Evolutionary conservation across 108 stramenopile genomes (phyloP).

Genomic region (Chaetoceros muelleri): DNA sequence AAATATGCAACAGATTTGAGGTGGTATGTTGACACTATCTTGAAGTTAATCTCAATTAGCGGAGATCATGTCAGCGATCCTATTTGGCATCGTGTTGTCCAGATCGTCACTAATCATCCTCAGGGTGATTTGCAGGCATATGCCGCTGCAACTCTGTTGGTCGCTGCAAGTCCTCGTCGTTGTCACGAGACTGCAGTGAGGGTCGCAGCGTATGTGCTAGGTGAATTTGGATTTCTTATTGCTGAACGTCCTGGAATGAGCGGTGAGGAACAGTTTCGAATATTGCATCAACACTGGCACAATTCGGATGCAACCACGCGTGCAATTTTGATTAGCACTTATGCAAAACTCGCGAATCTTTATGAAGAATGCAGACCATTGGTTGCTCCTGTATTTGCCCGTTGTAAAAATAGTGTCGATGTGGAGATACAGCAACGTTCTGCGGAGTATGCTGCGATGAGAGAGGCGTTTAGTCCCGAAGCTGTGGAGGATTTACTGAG

Average conservation of each 20-base stretch:
- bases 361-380: constrained; percentile 90
- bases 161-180: constrained; percentile 68
- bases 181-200: constrained; percentile 89
- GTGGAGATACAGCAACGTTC: constrained; percentile 91
- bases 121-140: constrained; percentile 91
- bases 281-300: constrained; percentile 92
- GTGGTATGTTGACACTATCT: constrained; percentile 97
- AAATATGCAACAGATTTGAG: constrained; percentile 91
- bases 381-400: constrained; percentile 79
- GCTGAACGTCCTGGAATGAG: constrained; percentile 87
- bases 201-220: constrained; percentile 91
- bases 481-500: constrained; percentile 82
- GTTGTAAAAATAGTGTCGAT: constrained; percentile 76
- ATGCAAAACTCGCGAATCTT: constrained; percentile 91
- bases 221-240: constrained; percentile 96
- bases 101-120: constrained; percentile 96
- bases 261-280: constrained; percentile 88
- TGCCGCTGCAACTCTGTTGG: constrained; percentile 85
- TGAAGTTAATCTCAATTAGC: constrained; percentile 87
- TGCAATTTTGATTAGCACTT: constrained; percentile 84
- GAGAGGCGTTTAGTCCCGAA: constrained; percentile 76
- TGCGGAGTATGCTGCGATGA: constrained; percentile 80
- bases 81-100: constrained; percentile 97
- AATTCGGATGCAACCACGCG: constrained; percentile 57
- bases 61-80: constrained; percentile 94